Evolutionary conservation across 1,284 basidiomycete genomes (phyloP).

Genomic region (Clitocybe nebularis): DNA sequence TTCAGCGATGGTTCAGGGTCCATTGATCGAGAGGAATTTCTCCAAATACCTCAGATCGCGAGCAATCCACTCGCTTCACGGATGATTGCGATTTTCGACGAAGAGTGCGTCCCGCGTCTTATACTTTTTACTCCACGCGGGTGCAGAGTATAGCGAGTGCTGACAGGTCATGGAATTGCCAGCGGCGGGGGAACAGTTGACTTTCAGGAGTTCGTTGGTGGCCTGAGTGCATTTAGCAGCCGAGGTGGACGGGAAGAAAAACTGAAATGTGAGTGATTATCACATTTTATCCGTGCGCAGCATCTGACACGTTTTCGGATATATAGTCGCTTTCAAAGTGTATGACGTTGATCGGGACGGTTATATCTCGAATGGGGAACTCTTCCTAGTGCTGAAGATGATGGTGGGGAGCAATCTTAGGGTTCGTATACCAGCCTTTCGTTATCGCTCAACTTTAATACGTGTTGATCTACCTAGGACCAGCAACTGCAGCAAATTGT

Average conservation of each 20-base stretch:
- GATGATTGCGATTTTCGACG: constrained; percentile 99
- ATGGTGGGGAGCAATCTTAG: constrained; percentile 99
- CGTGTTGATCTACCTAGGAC: constrained; percentile 51
- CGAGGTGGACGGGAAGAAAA: constrained; percentile 97
- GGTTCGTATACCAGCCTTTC: constrained; percentile 40
- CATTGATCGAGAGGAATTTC: constrained; percentile 97
- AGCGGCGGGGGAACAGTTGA: constrained; percentile 98
- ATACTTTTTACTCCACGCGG: no score
- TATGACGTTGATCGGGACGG: constrained; percentile 99
- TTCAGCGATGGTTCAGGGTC: constrained; percentile 90
- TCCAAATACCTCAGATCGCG: constrained; percentile 98
- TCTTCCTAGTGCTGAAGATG: constrained; percentile 99
- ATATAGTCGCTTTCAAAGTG: constrained; percentile 92
- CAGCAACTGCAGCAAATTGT: constrained; percentile 99
- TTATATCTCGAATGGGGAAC: constrained; percentile 97
- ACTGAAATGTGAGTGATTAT: constrained; percentile 71
- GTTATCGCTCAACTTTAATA: no score
- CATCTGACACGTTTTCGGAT: not conserved
- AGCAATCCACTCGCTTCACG: constrained; percentile 95
- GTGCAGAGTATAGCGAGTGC: constrained; percentile 3
- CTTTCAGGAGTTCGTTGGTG: constrained; percentile 98
- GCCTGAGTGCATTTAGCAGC: constrained; percentile 94
- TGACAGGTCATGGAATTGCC: constrained; percentile 5
- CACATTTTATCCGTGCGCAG: constrained; percentile 4
- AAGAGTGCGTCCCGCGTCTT: constrained; percentile 68